Evolutionary conservation across 768 basidiomycete genomes (phyloP), one percentile per base, ranked within the genome.

Genomic region (Hygrophoropsis aurantiaca): DNA sequence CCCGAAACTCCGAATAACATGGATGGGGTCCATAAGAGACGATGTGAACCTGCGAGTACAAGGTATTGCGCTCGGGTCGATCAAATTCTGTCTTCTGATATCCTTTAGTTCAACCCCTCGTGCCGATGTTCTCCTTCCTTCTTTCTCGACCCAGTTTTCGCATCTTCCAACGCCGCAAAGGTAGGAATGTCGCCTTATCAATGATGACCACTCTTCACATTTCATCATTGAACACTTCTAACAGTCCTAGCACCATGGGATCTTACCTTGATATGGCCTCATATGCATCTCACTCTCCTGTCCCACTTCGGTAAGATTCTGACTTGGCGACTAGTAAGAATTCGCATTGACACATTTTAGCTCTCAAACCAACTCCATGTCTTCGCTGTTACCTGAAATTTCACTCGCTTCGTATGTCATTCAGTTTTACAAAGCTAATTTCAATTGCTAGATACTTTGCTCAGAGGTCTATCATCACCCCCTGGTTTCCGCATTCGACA

Each of bases 181-280:
- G 64, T 63, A 49, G 26, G 62, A 11, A 13, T 42, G 2, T 40
- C 11, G 20, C 24, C n/a, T n/a, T n/a, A n/a, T n/a, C n/a, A n/a
- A n/a, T n/a, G n/a, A n/a, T n/a, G n/a, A n/a, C n/a, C n/a, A n/a
- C n/a, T n/a, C n/a, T n/a, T n/a, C n/a, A n/a, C n/a, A n/a, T n/a
- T n/a, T n/a, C n/a, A n/a, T 23, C 47, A 40, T 18, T 18, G 20
- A 27, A 30, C 40, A 42, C 49, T 26, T 47, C 24, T 47, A 47
- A 47, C 40, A 73, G 72, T 44, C 70, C 72, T 18, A 62, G 55
- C 53, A 65, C 66, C 48, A 41, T 67, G 30, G 42, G 57, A 32
- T 58, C 61, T 32, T 69, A 70, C 54, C 60, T 62, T 7, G 50
- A 47, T 46, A 51, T 54, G 50, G 56, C 26, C 49, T 42, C 40